A percentile compares a stretch with the other conserved stretches of the same genome.
Evolutionary conservation across 2,329 filamentous ascomycete genomes (phyloP).

Genomic region (Penicillium oxalicum): DNA sequence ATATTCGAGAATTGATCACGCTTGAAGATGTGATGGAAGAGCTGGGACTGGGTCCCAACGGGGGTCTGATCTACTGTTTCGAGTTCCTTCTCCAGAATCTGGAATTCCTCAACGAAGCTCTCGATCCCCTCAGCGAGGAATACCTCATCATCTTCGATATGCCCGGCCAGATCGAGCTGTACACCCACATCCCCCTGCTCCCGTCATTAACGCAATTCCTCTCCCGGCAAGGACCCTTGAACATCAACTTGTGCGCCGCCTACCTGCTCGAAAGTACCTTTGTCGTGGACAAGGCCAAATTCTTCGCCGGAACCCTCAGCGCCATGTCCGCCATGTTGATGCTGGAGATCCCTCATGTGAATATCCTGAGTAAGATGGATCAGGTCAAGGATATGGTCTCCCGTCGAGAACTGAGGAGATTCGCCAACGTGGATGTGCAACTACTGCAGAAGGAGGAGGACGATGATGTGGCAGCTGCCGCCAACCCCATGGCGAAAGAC

Average conservation of each 20-base stretch:
- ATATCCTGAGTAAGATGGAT: slow-evolving; percentile 97
- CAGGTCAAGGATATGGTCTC: slow-evolving; percentile 83
- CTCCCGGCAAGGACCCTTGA: slow-evolving; percentile 69
- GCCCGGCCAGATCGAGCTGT: slow-evolving; percentile 97
- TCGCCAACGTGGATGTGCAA: slow-evolving; percentile 77
- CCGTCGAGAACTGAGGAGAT: slow-evolving; percentile 82
- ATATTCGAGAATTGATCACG: slow-evolving; percentile 91
- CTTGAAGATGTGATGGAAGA: slow-evolving; percentile 97
- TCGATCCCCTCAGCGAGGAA: slow-evolving; percentile 83
- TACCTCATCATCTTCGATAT: slow-evolving; percentile 98
- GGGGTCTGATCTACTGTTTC: slow-evolving; percentile 92
- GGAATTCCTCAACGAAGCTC: slow-evolving; percentile 79
- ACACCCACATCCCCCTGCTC: slow-evolving; percentile 91
- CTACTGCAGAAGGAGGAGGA: slow-evolving; percentile 65
- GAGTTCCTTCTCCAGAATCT: slow-evolving; percentile 93
- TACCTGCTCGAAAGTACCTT: slow-evolving; percentile 96
- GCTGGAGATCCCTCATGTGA: slow-evolving; percentile 94
- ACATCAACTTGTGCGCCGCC: slow-evolving; percentile 85
- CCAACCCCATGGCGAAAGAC: slow-evolving; percentile 59
- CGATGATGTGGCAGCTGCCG: slow-evolving; percentile 48
- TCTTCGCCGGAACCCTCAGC: slow-evolving; percentile 89
- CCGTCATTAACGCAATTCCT: slow-evolving; percentile 78
- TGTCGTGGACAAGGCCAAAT: slow-evolving; percentile 91
- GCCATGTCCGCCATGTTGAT: slow-evolving; percentile 99
- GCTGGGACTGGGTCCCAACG: slow-evolving; percentile 82